Conservation (phyloP, 2,329 filamentous ascomycete genomes). For the Neospermospora avenae region DNA sequence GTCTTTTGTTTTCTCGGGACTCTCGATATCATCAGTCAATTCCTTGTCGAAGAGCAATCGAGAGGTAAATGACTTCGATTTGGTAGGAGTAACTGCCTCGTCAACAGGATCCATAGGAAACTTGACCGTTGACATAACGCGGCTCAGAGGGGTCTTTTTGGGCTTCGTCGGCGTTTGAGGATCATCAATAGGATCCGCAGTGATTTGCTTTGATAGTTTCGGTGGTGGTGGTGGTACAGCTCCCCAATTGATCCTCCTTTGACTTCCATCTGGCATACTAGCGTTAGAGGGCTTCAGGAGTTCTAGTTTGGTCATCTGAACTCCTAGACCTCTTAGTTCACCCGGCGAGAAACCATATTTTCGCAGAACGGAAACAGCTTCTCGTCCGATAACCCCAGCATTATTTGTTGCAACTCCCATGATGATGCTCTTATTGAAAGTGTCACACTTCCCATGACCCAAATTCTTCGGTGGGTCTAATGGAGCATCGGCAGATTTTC, state of each 20-base stretch:
- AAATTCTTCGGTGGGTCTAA: constrained; percentile 90
- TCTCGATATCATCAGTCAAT: constrained; percentile 51
- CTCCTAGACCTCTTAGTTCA: constrained; percentile 85
- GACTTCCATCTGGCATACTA: constrained; percentile 66
- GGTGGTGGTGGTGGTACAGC: constrained; percentile 33
- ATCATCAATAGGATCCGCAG: constrained; percentile 49
- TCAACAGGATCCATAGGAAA: constrained; percentile 20
- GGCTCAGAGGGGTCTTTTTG: constrained; percentile 29
- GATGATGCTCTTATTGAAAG: constrained; percentile 80
- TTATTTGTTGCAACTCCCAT: constrained; percentile 84
- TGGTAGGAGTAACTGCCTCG: constrained; percentile 30
- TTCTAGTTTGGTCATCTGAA: constrained; percentile 92
- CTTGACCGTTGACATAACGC: constrained; percentile 21
- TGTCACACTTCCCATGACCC: constrained; percentile 92
- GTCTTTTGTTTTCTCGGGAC: constrained; percentile 50
- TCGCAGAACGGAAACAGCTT: constrained; percentile 80
- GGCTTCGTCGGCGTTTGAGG: constrained; percentile 39
- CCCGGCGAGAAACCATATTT: constrained; percentile 83
- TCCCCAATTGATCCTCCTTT: constrained; percentile 74
- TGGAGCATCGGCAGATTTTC: constrained; percentile 78
- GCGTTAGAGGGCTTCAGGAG: constrained; percentile 60
- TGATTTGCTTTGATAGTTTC: constrained; percentile 39
- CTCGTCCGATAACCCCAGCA: constrained; percentile 67
- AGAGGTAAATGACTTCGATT: constrained; percentile 17
- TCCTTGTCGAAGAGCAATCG: constrained; percentile 36